Evolutionary conservation across 139 green algal genomes (phyloP), one percentile per base, ranked within the genome.

Genomic region (Chlorella sp.): DNA sequence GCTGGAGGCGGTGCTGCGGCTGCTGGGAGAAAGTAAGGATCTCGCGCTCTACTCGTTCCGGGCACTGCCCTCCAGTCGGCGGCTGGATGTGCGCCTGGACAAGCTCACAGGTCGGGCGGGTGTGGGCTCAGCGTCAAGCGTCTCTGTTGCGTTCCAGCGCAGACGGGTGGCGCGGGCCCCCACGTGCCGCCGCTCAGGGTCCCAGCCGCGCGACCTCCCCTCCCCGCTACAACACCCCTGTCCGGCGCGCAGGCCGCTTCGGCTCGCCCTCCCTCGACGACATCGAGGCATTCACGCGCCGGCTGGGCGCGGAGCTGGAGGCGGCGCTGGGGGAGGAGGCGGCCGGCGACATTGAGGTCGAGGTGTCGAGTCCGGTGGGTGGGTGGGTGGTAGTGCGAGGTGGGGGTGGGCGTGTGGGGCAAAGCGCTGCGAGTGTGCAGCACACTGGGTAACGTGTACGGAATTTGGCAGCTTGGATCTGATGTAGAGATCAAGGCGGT

Each of bases 261-360:
- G 88, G 89, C 36, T 93, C 86, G 0, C 90, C 90, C 1, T 84
- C 60, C 40, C 74, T 94, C 40, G 83, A 91, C 40, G 86, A 93
- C 42, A 86, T 94, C 43, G 80, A 81, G 35, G n/a, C 43, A 1
- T 92, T 92, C 66, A 83, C 80, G 8, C 41, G 74, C 27, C 64
- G 31, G 2, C 77, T 92, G 9, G 77, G 65, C 25, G 41, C 41
- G 42, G 58, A 46, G 0, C 73, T 91, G 8, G 81, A 92, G 48
- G 78, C 61, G 27, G 45, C 31, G 36, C 25, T 93, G 27, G 90
- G 88, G 0, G 59, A 64, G 25, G 86, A 90, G 29, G 75, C 41
- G 15, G 84, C 88, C 5, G 90, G 81, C 0, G 76, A 87, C 29
- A 82, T 95, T 19, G 77, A 83, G 4, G 68, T 93, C 17, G 90